Evolutionary conservation across 805 yeast genomes (phyloP).

Genomic region (Cephaloascus fragrans): DNA sequence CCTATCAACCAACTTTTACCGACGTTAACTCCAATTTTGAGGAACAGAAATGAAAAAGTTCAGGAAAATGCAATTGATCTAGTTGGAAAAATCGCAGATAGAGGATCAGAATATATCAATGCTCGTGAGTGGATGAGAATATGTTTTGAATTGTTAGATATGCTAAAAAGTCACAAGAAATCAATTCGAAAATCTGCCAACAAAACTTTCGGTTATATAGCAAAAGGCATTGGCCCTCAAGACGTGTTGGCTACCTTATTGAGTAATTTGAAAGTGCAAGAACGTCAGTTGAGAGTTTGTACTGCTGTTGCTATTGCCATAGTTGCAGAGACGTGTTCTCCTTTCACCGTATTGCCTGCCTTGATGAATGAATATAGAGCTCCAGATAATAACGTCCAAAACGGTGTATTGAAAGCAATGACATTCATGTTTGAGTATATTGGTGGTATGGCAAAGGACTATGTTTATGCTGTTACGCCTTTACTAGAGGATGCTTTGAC

Average conservation of each 20-base stretch:
- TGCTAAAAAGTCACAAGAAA: constrained; percentile 73
- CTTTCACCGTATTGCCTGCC: constrained; percentile 90
- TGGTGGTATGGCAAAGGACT: constrained; percentile 71
- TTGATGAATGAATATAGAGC: constrained; percentile 90
- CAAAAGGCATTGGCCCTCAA: constrained; percentile 91
- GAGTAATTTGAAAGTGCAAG: constrained; percentile 83
- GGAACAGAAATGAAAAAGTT: constrained; percentile 84
- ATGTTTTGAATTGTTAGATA: constrained; percentile 81
- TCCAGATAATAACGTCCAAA: constrained; percentile 89
- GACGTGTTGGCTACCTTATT: constrained; percentile 81
- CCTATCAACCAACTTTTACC: constrained; percentile 78
- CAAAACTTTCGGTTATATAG: constrained; percentile 82
- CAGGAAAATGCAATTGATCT: constrained; percentile 74
- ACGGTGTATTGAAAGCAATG: constrained; percentile 87
- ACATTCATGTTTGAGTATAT: constrained; percentile 89
- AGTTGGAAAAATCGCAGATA: constrained; percentile 74
- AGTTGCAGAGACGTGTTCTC: constrained; percentile 87
- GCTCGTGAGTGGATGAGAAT: constrained; percentile 98
- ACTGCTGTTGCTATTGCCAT: constrained; percentile 98
- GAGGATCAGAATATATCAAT: constrained; percentile 71
- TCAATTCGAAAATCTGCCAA: constrained; percentile 79
- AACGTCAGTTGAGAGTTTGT: constrained; percentile 91
- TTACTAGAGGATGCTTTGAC: constrained; percentile 82
- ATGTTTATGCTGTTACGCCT: constrained; percentile 71
- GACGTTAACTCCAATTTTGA: constrained; percentile 80